A percentile compares a stretch with the other conserved stretches of the same genome.
phyloP scores from a whole-genome alignment of 2,329 filamentous ascomycete genomes.

The Didymella pomorum region DNA sequence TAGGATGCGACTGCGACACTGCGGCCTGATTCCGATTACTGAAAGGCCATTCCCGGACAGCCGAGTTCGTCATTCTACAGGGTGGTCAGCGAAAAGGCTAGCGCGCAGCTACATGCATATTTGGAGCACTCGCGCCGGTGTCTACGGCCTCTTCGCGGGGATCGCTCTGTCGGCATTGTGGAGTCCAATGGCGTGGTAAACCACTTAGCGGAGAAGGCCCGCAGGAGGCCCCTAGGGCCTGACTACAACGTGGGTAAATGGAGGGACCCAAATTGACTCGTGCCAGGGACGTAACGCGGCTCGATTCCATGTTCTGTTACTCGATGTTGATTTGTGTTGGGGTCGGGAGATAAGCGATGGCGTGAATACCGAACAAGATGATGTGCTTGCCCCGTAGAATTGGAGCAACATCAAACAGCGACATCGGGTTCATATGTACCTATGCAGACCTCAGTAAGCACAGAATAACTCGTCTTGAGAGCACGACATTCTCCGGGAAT shows the following conservation, averaged over 20 bases:
- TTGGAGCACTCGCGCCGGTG: slow-evolving; percentile 7
- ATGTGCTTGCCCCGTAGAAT: slow-evolving; percentile 39
- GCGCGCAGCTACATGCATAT: slow-evolving; percentile 9
- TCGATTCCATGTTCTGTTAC: slow-evolving; percentile 8
- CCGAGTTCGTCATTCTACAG: slow-evolving; percentile 15
- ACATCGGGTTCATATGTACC: slow-evolving; percentile 29
- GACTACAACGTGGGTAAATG: slow-evolving; percentile 13
- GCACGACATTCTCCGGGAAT: slow-evolving; percentile 27
- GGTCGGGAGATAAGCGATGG: slow-evolving; percentile 35
- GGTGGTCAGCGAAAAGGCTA: slow-evolving; percentile 7
- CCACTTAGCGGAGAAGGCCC: slow-evolving; percentile 10
- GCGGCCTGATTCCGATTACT: slow-evolving; percentile 3
- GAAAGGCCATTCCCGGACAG: slow-evolving; percentile 7
- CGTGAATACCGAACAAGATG: slow-evolving; percentile 36
- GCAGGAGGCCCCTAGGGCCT: slow-evolving; percentile 4
- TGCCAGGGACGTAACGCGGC: slow-evolving; percentile 13
- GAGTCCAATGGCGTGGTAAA: slow-evolving; percentile 33
- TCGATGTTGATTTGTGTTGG: slow-evolving; percentile 20
- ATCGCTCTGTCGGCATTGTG: slow-evolving; percentile 32
- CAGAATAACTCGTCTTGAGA: slow-evolving; percentile 14
- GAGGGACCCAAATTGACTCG: slow-evolving; percentile 12
- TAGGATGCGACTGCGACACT: slow-evolving; percentile 4
- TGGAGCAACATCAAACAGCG: slow-evolving; percentile 25
- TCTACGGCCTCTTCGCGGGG: slow-evolving; percentile 23
- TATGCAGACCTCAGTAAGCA: slow-evolving; percentile 8